A percentile compares a stretch with the other conserved stretches of the same genome.
Evolutionary conservation across 257 asterid species (phyloP).

Genomic region (Forsythia viridissima): DNA sequence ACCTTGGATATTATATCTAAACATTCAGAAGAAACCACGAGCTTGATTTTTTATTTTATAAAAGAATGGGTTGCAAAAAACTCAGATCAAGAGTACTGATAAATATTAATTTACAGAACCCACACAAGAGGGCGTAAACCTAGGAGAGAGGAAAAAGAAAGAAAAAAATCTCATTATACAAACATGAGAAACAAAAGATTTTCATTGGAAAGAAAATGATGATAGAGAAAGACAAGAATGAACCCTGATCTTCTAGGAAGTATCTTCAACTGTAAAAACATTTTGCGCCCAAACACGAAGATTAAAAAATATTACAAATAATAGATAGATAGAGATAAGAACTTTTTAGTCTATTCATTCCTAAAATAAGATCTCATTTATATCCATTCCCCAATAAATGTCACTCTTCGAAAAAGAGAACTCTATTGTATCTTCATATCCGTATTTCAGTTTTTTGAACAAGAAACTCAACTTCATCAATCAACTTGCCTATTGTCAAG

Average conservation of each 20-base stretch:
- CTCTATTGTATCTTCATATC: background rate
- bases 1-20: background rate
- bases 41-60: background rate
- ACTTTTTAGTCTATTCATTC: background rate
- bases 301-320: no score
- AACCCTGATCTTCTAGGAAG: background rate
- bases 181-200: background rate
- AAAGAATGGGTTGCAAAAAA: background rate
- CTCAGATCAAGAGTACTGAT: background rate
- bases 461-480: background rate
- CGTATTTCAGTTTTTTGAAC: background rate
- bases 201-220: background rate
- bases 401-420: background rate
- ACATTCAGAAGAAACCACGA: background rate
- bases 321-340: background rate
- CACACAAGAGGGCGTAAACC: background rate
- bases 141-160: background rate
- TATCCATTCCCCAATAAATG: background rate
- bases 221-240: background rate
- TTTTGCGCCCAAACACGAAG: background rate
- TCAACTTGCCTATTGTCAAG: background rate
- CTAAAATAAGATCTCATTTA: background rate
- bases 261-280: background rate
- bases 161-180: background rate
- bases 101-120: background rate